phyloP scores from a whole-genome alignment of 2,329 filamentous ascomycete species.

The Verticillium dahliae region DNA sequence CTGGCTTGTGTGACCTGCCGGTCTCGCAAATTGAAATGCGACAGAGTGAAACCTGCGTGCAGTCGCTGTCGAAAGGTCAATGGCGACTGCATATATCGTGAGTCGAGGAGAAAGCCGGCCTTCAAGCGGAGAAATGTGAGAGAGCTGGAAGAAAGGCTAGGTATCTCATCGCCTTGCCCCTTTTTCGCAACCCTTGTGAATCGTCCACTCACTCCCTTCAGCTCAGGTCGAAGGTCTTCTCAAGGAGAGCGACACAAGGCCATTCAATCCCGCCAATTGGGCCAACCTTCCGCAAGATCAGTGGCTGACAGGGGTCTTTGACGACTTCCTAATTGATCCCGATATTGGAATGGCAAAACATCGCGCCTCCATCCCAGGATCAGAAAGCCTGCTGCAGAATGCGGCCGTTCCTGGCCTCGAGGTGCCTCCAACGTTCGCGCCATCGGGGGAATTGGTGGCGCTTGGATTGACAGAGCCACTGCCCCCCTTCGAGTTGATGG shows the following conservation, averaged over 20 bases:
- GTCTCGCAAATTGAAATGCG: slow-evolving; percentile 80
- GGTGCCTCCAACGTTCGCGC: neutral
- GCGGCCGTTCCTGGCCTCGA: neutral
- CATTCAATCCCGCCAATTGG: slow-evolving; percentile 9
- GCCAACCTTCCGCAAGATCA: neutral
- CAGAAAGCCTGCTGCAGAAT: neutral
- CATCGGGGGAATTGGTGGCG: slow-evolving; percentile 51
- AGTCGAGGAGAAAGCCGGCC: slow-evolving; percentile 80
- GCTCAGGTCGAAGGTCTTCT: slow-evolving; percentile 78
- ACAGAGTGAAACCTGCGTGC: slow-evolving; percentile 73
- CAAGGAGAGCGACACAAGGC: slow-evolving; percentile 51
- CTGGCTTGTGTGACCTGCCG: slow-evolving; percentile 82
- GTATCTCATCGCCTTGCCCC: slow-evolving; percentile 41
- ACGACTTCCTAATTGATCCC: slow-evolving; percentile 9
- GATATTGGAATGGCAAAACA: slow-evolving; percentile 12
- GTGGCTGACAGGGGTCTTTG: slow-evolving; percentile 6
- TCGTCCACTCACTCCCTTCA: slow-evolving; percentile 24
- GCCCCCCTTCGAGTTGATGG: slow-evolving; percentile 70
- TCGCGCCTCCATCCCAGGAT: neutral
- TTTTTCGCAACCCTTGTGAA: neutral
- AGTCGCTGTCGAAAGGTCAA: slow-evolving; percentile 69
- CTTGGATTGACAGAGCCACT: slow-evolving; percentile 77
- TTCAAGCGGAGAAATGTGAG: slow-evolving; percentile 87
- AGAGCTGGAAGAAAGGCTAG: slow-evolving; percentile 79
- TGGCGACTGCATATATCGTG: slow-evolving; percentile 80